Conservation (phyloP, 768 basidiomycete species). For the Pleurotus eryngii region DNA sequence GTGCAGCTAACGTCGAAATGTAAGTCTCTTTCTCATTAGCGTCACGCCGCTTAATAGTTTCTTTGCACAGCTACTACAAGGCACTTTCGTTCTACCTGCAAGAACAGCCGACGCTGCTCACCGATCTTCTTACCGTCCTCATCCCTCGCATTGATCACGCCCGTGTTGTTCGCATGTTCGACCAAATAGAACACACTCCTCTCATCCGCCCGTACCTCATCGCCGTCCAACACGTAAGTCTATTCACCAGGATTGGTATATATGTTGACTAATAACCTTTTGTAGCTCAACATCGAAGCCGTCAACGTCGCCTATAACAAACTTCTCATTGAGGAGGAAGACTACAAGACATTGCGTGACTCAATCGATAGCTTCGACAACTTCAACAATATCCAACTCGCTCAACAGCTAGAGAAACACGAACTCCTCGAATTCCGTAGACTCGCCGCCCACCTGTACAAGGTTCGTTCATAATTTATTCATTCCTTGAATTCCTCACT, state of each 20-base stretch:
- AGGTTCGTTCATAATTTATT: slow-evolving; percentile 43
- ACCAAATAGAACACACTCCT: slow-evolving; percentile 92
- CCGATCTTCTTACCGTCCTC: slow-evolving; percentile 88
- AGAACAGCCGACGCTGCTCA: slow-evolving; percentile 90
- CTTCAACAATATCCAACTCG: slow-evolving; percentile 89
- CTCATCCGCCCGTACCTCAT: slow-evolving; percentile 96
- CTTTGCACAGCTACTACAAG: slow-evolving; percentile 78
- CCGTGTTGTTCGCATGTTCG: slow-evolving; percentile 95
- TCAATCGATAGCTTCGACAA: slow-evolving; percentile 98
- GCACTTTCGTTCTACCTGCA: slow-evolving; percentile 91
- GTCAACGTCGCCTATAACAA: slow-evolving; percentile 99
- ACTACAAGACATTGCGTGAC: slow-evolving; percentile 95
- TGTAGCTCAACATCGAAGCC: slow-evolving; percentile 88
- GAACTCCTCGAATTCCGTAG: slow-evolving; percentile 93
- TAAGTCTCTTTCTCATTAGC: slow-evolving; percentile 28
- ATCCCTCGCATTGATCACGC: slow-evolving; percentile 94
- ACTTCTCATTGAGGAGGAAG: slow-evolving; percentile 98
- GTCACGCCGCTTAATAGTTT: slow-evolving; percentile 1
- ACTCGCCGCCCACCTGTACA: slow-evolving; percentile 93
- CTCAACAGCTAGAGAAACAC: slow-evolving; percentile 83
- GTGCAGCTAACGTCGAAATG: slow-evolving; percentile 98
- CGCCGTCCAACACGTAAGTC: slow-evolving; percentile 85
- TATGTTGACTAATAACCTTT: slow-evolving; percentile 4
- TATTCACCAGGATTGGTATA: not conserved
- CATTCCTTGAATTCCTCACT: not conserved